phyloP scores from a whole-genome alignment of 108 stramenopile species.

The Stephanodiscus triporus region DNA sequence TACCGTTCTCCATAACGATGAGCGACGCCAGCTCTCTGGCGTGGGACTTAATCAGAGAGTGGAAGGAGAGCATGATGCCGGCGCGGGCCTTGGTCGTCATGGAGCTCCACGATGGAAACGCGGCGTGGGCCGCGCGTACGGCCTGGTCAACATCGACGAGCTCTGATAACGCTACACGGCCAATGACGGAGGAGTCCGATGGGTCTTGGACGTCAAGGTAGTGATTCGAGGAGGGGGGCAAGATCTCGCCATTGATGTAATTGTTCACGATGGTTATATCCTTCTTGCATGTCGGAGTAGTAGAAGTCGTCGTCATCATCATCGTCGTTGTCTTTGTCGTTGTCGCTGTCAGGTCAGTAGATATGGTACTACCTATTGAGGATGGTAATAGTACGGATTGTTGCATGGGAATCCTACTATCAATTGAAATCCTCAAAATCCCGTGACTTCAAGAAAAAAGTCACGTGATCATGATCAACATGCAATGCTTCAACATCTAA shows the following conservation, averaged over 20 bases:
- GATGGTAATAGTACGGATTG: too few relatives aligned
- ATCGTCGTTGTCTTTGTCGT: too few relatives aligned
- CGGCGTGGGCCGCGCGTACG: constrained; percentile 71
- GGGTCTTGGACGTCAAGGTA: constrained; percentile 71
- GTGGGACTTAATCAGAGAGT: constrained; percentile 78
- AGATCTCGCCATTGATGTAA: constrained; percentile 65
- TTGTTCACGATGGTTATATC: constrained; percentile 52
- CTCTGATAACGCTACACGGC: constrained; percentile 67
- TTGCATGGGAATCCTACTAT: too few relatives aligned
- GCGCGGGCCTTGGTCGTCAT: constrained; percentile 87
- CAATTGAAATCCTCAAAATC: too few relatives aligned
- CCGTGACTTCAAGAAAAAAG: too few relatives aligned
- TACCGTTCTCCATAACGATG: constrained; percentile 95
- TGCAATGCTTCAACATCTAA: too few relatives aligned
- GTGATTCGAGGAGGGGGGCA: constrained; percentile 60
- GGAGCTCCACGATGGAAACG: constrained; percentile 77
- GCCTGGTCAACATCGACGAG: constrained; percentile 78
- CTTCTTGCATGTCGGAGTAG: too few relatives aligned
- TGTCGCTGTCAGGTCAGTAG: too few relatives aligned
- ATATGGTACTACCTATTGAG: too few relatives aligned
- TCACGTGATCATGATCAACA: too few relatives aligned
- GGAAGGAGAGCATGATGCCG: constrained; percentile 92
- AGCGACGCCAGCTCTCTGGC: constrained; percentile 85
- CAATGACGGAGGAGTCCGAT: constrained; percentile 53
- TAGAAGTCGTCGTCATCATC: too few relatives aligned